Evolutionary conservation across 441 rosid species (phyloP), one percentile per base, ranked within the genome.

Genomic region (Macaranga tanarius): DNA sequence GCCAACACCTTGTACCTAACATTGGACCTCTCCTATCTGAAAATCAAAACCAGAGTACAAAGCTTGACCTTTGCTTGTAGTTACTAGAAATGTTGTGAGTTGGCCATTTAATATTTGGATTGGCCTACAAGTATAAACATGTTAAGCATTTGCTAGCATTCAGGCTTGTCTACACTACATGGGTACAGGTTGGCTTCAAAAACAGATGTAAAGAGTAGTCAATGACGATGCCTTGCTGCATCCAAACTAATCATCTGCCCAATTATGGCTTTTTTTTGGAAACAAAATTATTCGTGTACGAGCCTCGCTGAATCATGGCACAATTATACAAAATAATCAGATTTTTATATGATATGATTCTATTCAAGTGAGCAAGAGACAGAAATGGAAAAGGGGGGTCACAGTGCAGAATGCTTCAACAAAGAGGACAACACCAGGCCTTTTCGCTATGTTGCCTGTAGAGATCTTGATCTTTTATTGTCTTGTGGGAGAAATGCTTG

Each of bases 401-500:
- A 17, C 11, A 31, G 11, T 20, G 67, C 54, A 10, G 40, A 55
- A 50, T 44, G 19, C 68, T 16, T 40, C 25, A 26, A n/a, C 63
- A 19, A 9, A 7, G 26, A 62, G 69, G 34, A 73, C 22, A 15
- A 28, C 50, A 40, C 2, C 19, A 20, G 10, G 72, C 57, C 26
- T 12, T 34, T 69, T 17, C 40, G 28, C 44, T 56, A 25, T 23
- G 16, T 34, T 25, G 16, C 2, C 17, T 31, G 7, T 56, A 22
- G 44, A 64, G 40, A 70, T 69, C 63, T 63, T 77, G 15, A 54
- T 22, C 72, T 34, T 34, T 50, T 64, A 70, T 26, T 45, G 57
- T 17, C 38, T 0, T 19, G 60, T 26, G 25, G 55, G 31, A 16
- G 66, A 67, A 57, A 59, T 23, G 47, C 17, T 10, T 17, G 55